Percentiles rank a stretch among this genome's conserved stretches.
Evolutionary conservation across 768 basidiomycete genomes (phyloP).

Genomic region (Amanita fuliginea): DNA sequence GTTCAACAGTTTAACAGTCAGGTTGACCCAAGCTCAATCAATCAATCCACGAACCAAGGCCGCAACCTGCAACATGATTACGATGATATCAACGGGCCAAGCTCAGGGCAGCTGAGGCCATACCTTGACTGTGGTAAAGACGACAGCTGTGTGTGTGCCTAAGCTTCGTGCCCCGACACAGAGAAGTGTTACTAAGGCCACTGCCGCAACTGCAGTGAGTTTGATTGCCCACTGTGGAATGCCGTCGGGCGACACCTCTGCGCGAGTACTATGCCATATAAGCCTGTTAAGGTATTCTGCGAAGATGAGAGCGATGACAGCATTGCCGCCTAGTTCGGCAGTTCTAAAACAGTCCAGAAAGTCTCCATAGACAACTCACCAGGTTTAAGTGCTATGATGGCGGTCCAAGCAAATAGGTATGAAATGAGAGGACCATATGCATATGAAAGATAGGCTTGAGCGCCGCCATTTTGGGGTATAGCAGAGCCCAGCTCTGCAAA

Average conservation of each 20-base stretch:
- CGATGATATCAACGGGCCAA: background rate
- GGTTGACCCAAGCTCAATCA: background rate
- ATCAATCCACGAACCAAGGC: constrained; percentile 43
- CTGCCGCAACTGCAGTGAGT: constrained; percentile 66
- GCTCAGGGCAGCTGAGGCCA: background rate
- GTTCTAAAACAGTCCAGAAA: background rate
- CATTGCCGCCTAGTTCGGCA: constrained; percentile 44
- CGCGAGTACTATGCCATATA: constrained; percentile 65
- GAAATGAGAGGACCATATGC: constrained; percentile 81
- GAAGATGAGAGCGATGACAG: constrained; percentile 84
- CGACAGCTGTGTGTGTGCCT: constrained; percentile 72
- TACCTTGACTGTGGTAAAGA: constrained; percentile 87
- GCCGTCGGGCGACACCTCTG: constrained; percentile 61
- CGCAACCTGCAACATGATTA: constrained; percentile 31
- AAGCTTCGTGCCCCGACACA: constrained; percentile 70
- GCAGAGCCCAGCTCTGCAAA: constrained; percentile 88
- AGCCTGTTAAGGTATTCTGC: constrained; percentile 89
- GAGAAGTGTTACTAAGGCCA: constrained; percentile 61
- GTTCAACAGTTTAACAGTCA: background rate
- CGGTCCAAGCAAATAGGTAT: constrained; percentile 93
- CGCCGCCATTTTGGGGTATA: constrained; percentile 67
- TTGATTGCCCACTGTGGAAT: constrained; percentile 91
- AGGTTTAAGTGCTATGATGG: constrained; percentile 81
- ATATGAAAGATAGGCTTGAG: constrained; percentile 79
- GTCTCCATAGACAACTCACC: constrained; percentile 26